Evolutionary conservation across 805 yeast species (phyloP).

Genomic region (Cyberlindnera americana): DNA sequence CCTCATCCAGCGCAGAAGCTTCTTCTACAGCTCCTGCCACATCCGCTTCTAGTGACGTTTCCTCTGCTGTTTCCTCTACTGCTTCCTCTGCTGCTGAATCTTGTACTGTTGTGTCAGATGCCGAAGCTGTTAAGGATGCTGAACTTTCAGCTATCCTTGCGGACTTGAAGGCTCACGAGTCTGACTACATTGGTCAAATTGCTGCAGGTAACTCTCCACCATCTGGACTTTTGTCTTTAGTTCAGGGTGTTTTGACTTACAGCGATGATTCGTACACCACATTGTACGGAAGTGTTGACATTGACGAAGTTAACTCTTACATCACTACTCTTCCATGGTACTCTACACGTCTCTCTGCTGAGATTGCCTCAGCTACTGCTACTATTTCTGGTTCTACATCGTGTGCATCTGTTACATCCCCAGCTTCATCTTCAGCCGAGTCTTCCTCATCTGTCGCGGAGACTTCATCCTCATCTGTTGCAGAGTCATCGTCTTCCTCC

Average conservation of each 20-base stretch:
- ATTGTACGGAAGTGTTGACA: constrained; percentile 27
- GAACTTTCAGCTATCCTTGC: constrained; percentile 11
- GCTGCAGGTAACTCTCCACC: constrained; percentile 26
- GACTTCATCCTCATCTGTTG: not conserved
- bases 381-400: constrained; percentile 6
- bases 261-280: constrained; percentile 34
- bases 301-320: constrained; percentile 24
- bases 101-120: constrained; percentile 1
- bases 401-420: not conserved
- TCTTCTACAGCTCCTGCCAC: constrained; percentile 1
- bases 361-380: constrained; percentile 16
- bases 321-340: constrained; percentile 34
- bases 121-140: constrained; percentile 4
- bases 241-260: constrained; percentile 29
- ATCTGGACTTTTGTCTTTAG: constrained; percentile 26
- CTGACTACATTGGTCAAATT: constrained; percentile 22
- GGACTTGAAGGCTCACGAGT: constrained; percentile 18
- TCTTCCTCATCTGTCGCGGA: not conserved
- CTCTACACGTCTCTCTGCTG: constrained; percentile 18
- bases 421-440: not conserved
- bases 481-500: not conserved
- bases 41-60: not conserved
- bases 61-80: not conserved
- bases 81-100: constrained; percentile 1
- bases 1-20: not conserved